Evolutionary conservation across 2,329 filamentous ascomycete genomes (phyloP), one percentile per base, ranked within the genome.

Genomic region (Nothopassalora personata): DNA sequence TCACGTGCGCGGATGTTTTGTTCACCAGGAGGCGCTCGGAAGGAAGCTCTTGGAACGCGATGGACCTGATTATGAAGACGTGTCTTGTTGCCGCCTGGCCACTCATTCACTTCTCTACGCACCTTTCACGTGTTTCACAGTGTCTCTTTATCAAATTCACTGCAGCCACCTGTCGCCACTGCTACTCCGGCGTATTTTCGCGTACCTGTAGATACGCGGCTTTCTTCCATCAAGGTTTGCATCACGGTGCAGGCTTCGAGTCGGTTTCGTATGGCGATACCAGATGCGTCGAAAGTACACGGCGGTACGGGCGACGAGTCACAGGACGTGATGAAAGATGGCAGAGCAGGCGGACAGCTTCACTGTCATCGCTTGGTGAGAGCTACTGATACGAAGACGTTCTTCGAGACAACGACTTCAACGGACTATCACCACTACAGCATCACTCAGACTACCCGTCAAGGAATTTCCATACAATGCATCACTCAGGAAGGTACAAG

Each of bases 81-180:
- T 39, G 49, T 28, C 31, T 34, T 28, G 27, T 18, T 58, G 49
- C 39, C 49, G 36, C 36, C 49, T 58, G 49, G 18, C 18, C n/a
- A 13, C 39, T 23, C 51, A 54, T 58, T 54, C 56, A 58, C 56
- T 45, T 31, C 43, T 18, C 5, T 8, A 49, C 15, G 15, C 15
- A 13, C 15, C 13, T n/a, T 43, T 43, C 39, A 43, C 39, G 39
- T 43, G 39, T 15, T 7, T 4, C n/a, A 7, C 18, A 8, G 9
- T 15, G n/a, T 43, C n/a, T n/a, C 7, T 43, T 43, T 13, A 7
- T 43, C n/a, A n/a, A 13, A n/a, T 43, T 43, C 6, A 43, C 36
- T 6, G 15, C 36, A 3, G 15, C 36, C 36, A n/a, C 18, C 15
- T n/a, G 36, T 9, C 11, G 36, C 39, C n/a, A 43, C 39, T 43